phyloP scores from a whole-genome alignment of 768 basidiomycete genomes.

The Lyophyllum semitale region DNA sequence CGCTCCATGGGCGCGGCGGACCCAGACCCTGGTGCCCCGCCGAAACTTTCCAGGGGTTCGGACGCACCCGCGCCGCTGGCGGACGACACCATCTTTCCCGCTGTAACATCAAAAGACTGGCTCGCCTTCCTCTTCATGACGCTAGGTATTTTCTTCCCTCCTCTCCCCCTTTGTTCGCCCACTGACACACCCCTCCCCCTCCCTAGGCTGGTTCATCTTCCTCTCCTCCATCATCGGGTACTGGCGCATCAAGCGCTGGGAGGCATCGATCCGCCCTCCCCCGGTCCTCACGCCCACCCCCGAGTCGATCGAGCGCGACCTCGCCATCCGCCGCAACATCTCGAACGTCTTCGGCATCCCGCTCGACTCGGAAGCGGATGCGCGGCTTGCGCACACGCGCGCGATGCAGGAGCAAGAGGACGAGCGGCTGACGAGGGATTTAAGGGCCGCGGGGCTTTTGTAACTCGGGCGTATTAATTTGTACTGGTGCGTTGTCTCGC shows the following conservation, averaged over 20 bases:
- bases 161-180: background rate
- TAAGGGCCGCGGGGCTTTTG: constrained; percentile 57
- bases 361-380: constrained; percentile 32
- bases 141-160: constrained; percentile 48
- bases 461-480: constrained; percentile 23
- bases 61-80: constrained; percentile 44
- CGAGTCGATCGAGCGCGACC: constrained; percentile 54
- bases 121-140: constrained; percentile 92
- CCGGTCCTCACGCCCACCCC: constrained; percentile 40
- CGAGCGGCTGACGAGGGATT: constrained; percentile 46
- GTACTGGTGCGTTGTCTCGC: no score
- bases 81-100: constrained; percentile 28
- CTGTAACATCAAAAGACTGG: constrained; percentile 75
- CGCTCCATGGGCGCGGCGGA: constrained; percentile 26
- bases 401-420: constrained; percentile 38
- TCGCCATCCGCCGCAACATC: constrained; percentile 50
- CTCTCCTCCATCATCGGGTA: constrained; percentile 81
- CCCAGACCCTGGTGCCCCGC: background rate
- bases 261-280: constrained; percentile 60
- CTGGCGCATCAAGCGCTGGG: constrained; percentile 87
- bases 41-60: background rate
- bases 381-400: constrained; percentile 24
- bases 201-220: constrained; percentile 87
- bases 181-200: background rate
- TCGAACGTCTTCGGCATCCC: constrained; percentile 52